Percentiles rank a stretch among this genome's conserved stretches.
Evolutionary conservation across 1,284 basidiomycete genomes (phyloP).

Genomic region (Papiliotrema laurentii): DNA sequence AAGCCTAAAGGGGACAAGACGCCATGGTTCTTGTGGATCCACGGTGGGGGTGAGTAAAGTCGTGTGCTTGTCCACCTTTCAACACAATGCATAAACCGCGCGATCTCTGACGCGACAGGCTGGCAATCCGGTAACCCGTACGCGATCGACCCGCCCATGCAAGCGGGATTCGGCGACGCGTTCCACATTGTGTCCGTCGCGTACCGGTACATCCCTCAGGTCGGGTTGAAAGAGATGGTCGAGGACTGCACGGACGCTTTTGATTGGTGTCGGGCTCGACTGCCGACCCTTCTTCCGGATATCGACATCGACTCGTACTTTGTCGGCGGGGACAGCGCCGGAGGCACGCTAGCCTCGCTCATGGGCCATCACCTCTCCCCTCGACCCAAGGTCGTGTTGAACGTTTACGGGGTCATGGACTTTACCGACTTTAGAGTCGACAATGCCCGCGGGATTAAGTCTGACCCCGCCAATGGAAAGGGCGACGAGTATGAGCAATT

Average conservation of each 20-base stretch:
- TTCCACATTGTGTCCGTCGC: slow-evolving; percentile 32
- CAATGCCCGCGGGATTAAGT: not conserved
- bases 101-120: slow-evolving; percentile 2
- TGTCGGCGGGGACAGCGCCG: slow-evolving; percentile 31
- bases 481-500: slow-evolving; percentile 3
- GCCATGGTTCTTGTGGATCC: slow-evolving; percentile 32
- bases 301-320: slow-evolving; percentile 20
- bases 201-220: slow-evolving; percentile 30
- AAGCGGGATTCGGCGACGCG: slow-evolving; percentile 18
- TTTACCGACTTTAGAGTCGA: slow-evolving; percentile 8
- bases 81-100: not conserved
- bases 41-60: slow-evolving; percentile 31
- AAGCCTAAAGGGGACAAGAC: not conserved
- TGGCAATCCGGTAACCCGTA: slow-evolving; percentile 21
- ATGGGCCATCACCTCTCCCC: slow-evolving; percentile 13
- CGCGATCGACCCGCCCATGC: slow-evolving; percentile 22
- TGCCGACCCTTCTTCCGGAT: slow-evolving; percentile 7
- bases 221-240: slow-evolving; percentile 18
- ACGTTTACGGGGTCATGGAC: slow-evolving; percentile 25
- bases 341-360: slow-evolving; percentile 21
- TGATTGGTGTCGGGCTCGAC: slow-evolving; percentile 16
- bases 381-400: slow-evolving; percentile 19
- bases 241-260: slow-evolving; percentile 20
- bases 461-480: too few relatives aligned
- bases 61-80: not conserved